Conservation (phyloP, 2,329 filamentous ascomycete species). For the Diaporthe capsici region DNA sequence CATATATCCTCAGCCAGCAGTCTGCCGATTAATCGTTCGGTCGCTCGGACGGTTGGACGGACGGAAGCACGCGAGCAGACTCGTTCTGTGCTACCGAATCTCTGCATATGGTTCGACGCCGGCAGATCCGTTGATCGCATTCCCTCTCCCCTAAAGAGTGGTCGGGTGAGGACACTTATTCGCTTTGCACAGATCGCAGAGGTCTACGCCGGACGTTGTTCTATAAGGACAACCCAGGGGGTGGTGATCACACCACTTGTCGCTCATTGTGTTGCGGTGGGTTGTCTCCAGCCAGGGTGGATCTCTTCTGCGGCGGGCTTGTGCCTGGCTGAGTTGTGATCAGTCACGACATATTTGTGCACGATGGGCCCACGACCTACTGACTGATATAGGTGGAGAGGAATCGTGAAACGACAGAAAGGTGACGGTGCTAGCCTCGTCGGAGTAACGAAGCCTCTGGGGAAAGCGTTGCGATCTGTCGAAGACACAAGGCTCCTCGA, state of each 20-base stretch:
- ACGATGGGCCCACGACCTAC: neutral
- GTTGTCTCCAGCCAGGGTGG: neutral
- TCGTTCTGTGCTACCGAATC: neutral
- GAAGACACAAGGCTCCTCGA: constrained; percentile 18
- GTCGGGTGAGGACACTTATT: constrained; percentile 33
- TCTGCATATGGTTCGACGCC: neutral
- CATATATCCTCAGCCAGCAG: neutral
- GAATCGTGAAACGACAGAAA: neutral
- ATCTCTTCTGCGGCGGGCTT: neutral
- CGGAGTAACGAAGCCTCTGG: constrained; percentile 6
- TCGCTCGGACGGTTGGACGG: neutral
- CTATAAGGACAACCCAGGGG: constrained; percentile 37
- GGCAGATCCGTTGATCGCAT: neutral
- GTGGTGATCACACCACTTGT: constrained; percentile 39
- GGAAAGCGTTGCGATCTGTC: constrained; percentile 10
- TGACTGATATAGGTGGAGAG: neutral
- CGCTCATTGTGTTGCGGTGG: constrained; percentile 32
- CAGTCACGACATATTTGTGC: neutral
- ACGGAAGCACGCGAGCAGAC: neutral
- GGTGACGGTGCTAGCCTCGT: neutral
- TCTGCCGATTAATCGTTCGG: neutral
- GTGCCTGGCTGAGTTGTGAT: neutral
- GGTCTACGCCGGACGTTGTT: constrained; percentile 32
- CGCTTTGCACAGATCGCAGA: constrained; percentile 39
- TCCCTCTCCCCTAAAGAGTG: neutral